phyloP scores from a whole-genome alignment of 345 rosid species.

The Syzygium jambos region DNA sequence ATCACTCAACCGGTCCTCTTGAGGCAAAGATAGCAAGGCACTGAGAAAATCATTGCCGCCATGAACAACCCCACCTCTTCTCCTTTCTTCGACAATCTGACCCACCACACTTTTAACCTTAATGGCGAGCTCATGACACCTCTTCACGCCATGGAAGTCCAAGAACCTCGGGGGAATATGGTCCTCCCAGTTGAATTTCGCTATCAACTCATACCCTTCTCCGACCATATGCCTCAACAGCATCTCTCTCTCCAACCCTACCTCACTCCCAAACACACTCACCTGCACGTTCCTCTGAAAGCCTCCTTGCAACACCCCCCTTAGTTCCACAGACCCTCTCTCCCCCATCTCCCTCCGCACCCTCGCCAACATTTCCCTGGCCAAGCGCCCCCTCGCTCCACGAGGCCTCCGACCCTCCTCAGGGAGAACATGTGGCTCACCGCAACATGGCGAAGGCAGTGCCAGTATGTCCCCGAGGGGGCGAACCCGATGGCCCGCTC shows the following conservation, averaged over 20 bases:
- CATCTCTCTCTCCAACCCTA: background rate
- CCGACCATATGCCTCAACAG: conserved; percentile 30
- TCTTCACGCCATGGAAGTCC: conserved; percentile 52
- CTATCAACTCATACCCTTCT: conserved; percentile 50
- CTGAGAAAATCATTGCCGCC: conserved; percentile 33
- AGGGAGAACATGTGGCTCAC: conserved; percentile 52
- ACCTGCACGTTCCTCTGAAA: conserved; percentile 35
- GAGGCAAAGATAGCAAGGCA: conserved; percentile 44
- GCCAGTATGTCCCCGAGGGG: conserved; percentile 49
- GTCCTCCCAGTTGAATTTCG: conserved; percentile 45
- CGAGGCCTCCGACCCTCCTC: conserved; percentile 23
- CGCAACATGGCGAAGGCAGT: conserved; percentile 39
- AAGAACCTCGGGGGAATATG: conserved; percentile 35
- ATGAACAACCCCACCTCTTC: background rate
- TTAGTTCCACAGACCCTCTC: conserved; percentile 20
- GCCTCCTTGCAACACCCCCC: conserved; percentile 29
- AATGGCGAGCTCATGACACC: conserved; percentile 31
- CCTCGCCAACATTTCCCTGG: conserved; percentile 18
- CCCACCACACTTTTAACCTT: conserved; percentile 33
- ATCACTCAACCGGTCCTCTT: conserved; percentile 38
- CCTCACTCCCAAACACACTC: conserved; percentile 41
- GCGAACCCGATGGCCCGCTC: conserved; percentile 73
- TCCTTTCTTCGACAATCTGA: conserved; percentile 29
- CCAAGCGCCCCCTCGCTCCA: conserved; percentile 26
- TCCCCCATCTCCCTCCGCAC: conserved; percentile 16